Evolutionary conservation across 805 yeast species (phyloP), one percentile per base, ranked within the genome.

Genomic region (Kodamaea laetipori): DNA sequence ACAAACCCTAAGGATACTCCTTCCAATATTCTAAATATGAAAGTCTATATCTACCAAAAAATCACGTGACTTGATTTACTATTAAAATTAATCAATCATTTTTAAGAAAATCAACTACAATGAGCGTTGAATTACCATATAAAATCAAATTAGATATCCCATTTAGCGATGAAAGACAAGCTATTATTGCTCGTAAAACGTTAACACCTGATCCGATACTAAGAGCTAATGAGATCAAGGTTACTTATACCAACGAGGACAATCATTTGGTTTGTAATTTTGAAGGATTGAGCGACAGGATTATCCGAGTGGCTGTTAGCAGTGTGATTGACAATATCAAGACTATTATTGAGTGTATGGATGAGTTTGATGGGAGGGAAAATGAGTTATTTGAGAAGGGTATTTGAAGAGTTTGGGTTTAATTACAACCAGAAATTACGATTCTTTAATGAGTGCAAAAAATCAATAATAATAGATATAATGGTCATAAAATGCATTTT

Each of bases 241-340:
- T 81, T 4, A 52, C 51, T 1, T 81, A 80, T 48, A 35, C 56
- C 4, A 57, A 65, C 0, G 57, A 66, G 3, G 75, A 60, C 1
- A 55, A 51, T 13, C 48, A 47, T 0, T 66, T 88, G 31, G 46
- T 59, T 2, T 76, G 82, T 21, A 49, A 54, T 1, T 86, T 87
- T 51, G 60, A 67, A 6, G 88, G 89, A 1, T 70, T 72, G 0
- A 81, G 86, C 39, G 95, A 86, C 51, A 69, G 96, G 34, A 82
- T 82, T 5, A 74, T 90, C 40, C 70, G 97, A 48, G 95, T 89
- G 4, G 95, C 95, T 6, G 87, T 86, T 13, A 88, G 89, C 62
- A 84, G 84, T 50, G 77, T 86, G 12, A 69, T 90, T 43, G 96
- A 89, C 57, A 83, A 82, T 49, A 61, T 88, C 44, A 84, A 84